Base-by-base conservation (phyloP, 2,329 filamentous ascomycete species). In the Aureobasidium sp. region DNA sequence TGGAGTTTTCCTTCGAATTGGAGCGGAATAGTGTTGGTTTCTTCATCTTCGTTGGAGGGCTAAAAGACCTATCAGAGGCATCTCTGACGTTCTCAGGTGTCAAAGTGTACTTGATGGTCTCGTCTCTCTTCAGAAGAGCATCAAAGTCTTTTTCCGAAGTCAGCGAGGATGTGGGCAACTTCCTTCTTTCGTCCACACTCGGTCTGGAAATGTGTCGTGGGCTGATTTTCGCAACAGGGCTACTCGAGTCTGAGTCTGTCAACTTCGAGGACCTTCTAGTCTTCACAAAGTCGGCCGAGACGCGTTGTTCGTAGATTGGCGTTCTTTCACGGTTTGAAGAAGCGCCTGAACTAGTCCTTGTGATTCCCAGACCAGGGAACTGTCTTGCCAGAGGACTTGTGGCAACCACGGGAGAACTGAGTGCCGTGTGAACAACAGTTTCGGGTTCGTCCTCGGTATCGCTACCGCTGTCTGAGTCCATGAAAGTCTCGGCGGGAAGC, bases 21-120 rank as follows among this genome's bases (percentile, higher is more conserved):
- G 47, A 34, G n/a, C 57, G 36, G 21, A 60, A 60, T 2, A 50
- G n/a, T 5, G 57, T 36, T 29, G 49, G 57, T 39, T 44, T 60
- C 13, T 14, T 29, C 3, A 30, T 9, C n/a, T 27, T 60, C 5
- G 42, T 3, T 16, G 51, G 57, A 16, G 57, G 45, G 49, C 47
- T 50, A 16, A 32, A 50, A 1, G 41, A 1, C 6, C 57, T 27
- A 34, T 50, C 47, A 61, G 76, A 73, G n/a, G 72, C 64, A 59
- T 77, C 77, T 45, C 77, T 74, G 67, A 80, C 75, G 49, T 69
- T 74, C 60, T 78, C 73, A 25, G 78, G 78, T 13, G 78, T 80
- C 59, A 81, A 68, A 8, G 78, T 80, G 67, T 77, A 79, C 66
- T 80, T 80, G 27, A 80, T 76, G 5, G 78, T 80, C 30, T 80